Conservation (phyloP, 1,284 basidiomycete genomes). For the Lignosus rhinocerotis region DNA sequence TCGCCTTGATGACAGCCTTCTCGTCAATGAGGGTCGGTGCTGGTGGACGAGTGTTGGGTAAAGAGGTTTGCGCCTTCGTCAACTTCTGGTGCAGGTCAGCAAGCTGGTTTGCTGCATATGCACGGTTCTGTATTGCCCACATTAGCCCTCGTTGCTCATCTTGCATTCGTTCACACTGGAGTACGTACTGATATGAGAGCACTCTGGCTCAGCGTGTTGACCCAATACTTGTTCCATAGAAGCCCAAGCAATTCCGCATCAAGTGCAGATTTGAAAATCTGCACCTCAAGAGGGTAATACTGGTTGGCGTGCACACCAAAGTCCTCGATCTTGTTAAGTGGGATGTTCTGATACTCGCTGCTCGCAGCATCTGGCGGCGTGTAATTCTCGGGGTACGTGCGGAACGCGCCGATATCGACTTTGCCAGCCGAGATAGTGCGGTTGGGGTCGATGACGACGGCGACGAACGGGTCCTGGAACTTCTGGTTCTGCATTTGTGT, state of each 20-base stretch:
- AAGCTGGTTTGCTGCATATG: slow-evolving; percentile 88
- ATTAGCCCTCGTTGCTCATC: neutral
- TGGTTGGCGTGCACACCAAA: slow-evolving; percentile 98
- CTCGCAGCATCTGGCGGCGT: slow-evolving; percentile 69
- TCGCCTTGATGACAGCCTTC: slow-evolving; percentile 38
- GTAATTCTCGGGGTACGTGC: slow-evolving; percentile 93
- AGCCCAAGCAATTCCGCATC: slow-evolving; percentile 87
- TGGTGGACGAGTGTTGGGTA: slow-evolving; percentile 56
- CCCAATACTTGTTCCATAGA: slow-evolving; percentile 99
- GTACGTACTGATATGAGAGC: slow-evolving; percentile 82
- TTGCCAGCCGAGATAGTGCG: slow-evolving; percentile 97
- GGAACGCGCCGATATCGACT: slow-evolving; percentile 98
- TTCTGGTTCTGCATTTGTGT: slow-evolving; percentile 96
- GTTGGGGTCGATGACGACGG: slow-evolving; percentile 98
- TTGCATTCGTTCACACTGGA: neutral
- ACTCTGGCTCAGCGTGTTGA: slow-evolving; percentile 91
- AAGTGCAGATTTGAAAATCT: slow-evolving; percentile 90
- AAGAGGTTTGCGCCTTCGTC: slow-evolving; percentile 56
- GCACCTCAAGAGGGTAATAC: slow-evolving; percentile 93
- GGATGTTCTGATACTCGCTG: slow-evolving; percentile 94
- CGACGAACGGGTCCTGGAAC: slow-evolving; percentile 95
- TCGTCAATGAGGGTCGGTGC: slow-evolving; percentile 52
- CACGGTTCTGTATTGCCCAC: slow-evolving; percentile 68
- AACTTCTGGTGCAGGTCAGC: slow-evolving; percentile 89
- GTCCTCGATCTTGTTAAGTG: slow-evolving; percentile 93